Evolutionary conservation across 805 yeast genomes (phyloP).

Genomic region (Barnettozyma sp.): DNA sequence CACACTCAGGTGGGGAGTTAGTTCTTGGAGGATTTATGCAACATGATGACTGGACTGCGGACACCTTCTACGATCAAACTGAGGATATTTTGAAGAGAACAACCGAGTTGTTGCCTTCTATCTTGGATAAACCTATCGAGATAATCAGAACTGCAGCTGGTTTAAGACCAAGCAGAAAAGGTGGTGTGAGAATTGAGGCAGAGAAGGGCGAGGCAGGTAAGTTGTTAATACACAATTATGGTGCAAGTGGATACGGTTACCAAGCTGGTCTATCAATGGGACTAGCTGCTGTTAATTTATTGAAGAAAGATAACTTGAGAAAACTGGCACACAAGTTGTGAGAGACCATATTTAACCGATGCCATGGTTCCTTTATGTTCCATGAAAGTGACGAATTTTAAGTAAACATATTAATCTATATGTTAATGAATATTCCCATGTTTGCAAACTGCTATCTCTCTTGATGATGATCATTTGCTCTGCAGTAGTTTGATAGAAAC

Average conservation of each 20-base stretch:
- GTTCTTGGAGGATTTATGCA: slow-evolving; percentile 74
- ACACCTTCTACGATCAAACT: slow-evolving; percentile 50
- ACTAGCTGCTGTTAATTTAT: slow-evolving; percentile 35
- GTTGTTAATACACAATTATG: slow-evolving; percentile 60
- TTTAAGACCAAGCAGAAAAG: slow-evolving; percentile 66
- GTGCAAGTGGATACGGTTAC: slow-evolving; percentile 61
- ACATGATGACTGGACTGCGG: slow-evolving; percentile 53
- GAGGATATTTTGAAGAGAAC: slow-evolving; percentile 57
- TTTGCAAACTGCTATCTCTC: too few relatives aligned
- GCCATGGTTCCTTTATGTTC: too few relatives aligned
- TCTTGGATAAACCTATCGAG: slow-evolving; percentile 40
- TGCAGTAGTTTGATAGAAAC: too few relatives aligned
- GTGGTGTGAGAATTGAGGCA: slow-evolving; percentile 65
- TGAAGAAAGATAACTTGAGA: slow-evolving; percentile 11
- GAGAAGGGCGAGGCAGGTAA: slow-evolving; percentile 38
- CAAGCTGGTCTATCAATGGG: slow-evolving; percentile 64
- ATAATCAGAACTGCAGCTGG: slow-evolving; percentile 66
- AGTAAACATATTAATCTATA: too few relatives aligned
- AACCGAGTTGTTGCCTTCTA: slow-evolving; percentile 42
- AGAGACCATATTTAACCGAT: too few relatives aligned
- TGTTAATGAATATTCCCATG: too few relatives aligned
- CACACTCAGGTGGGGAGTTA: slow-evolving; percentile 56
- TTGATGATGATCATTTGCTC: too few relatives aligned
- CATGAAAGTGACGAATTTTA: too few relatives aligned
- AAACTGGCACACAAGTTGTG: slow-evolving; percentile 11